A percentile compares a stretch with the other conserved stretches of the same genome.
Conservation (phyloP, 306 rosid species). For the Lathyrus aphaca region DNA sequence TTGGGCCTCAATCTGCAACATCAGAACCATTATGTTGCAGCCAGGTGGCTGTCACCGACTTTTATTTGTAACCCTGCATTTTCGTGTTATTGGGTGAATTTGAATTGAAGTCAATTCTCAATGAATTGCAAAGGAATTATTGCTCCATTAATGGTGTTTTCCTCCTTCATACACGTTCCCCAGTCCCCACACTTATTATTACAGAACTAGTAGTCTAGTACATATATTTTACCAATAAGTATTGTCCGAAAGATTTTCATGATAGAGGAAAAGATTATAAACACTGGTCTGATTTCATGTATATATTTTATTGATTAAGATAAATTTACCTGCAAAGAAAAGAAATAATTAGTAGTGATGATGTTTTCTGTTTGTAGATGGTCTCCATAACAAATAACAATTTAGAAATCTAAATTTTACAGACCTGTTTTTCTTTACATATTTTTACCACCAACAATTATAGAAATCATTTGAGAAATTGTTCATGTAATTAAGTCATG, state of each 20-base stretch:
- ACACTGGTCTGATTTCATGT: neutral
- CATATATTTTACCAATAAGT: neutral
- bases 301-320: neutral
- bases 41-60: neutral
- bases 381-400: neutral
- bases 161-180: neutral
- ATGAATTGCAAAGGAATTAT: neutral
- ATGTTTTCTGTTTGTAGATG: neutral
- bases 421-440: neutral
- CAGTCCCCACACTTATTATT: too few species aligned
- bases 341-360: neutral
- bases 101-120: constrained; percentile 20
- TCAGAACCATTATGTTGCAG: neutral
- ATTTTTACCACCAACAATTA: neutral
- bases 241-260: neutral
- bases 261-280: constrained; percentile 9
- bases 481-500: constrained; percentile 1
- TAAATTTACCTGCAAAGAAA: constrained; percentile 8
- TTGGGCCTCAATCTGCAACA: neutral
- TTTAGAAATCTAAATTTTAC: neutral
- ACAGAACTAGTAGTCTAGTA: neutral
- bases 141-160: neutral
- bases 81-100: too few species aligned
- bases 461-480: neutral
- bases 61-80: neutral